These are phyloP conservation scores for Daldinia childiae DNA, from an alignment of 495 filamentous ascomycete genomes.

Conservation along the genomic window DNA sequence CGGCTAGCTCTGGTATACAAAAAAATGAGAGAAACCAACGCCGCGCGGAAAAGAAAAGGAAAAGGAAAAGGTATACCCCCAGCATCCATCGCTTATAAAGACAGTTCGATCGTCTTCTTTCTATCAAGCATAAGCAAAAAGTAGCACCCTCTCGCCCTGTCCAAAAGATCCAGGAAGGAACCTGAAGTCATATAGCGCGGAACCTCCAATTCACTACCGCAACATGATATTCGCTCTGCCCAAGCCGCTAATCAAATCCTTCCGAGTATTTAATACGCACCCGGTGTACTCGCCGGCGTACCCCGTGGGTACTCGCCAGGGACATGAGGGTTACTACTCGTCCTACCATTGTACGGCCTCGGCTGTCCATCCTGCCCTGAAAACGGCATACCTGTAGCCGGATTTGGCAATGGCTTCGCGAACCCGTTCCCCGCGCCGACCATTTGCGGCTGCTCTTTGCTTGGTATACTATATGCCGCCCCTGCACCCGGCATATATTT, in stretches of 20 bases:
- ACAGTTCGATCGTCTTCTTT: background rate
- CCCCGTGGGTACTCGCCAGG: conserved; percentile 66
- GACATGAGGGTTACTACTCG: conserved; percentile 60
- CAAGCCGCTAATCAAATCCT: background rate
- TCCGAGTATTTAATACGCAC: conserved; percentile 19
- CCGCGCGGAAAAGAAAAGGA: background rate
- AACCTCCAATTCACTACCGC: background rate
- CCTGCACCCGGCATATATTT: conserved; percentile 32
- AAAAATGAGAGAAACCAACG: conserved; percentile 18
- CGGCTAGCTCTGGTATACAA: conserved; percentile 1
- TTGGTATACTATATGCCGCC: conserved; percentile 24
- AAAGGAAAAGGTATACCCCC: conserved; percentile 17
- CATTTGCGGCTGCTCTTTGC: conserved; percentile 6
- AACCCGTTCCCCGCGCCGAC: conserved; percentile 20
- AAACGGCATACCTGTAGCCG: conserved; percentile 16
- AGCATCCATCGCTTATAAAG: conserved; percentile 1
- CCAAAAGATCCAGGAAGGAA: background rate
- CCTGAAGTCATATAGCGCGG: background rate
- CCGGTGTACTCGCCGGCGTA: conserved; percentile 32
- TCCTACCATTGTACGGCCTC: conserved; percentile 40
- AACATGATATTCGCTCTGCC: background rate
- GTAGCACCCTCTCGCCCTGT: background rate
- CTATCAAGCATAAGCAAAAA: background rate
- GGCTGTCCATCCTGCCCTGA: conserved; percentile 29
- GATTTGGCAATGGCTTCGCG: conserved; percentile 20